phyloP scores from a whole-genome alignment of 2,329 filamentous ascomycete species.

The Periglandula ipomoeae region DNA sequence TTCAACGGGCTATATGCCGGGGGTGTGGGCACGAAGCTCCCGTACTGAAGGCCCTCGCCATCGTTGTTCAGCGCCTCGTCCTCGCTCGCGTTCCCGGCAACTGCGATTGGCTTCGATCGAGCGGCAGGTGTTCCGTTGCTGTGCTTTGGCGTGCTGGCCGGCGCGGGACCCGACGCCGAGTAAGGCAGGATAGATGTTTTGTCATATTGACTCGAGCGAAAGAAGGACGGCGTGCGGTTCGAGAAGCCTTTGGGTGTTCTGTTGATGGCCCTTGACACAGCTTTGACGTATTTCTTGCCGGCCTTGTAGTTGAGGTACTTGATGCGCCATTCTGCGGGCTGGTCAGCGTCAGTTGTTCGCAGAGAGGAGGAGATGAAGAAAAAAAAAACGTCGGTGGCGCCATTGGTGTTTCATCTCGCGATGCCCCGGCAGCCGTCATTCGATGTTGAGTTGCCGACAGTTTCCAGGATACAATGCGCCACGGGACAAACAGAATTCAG shows the following conservation, averaged over 20 bases:
- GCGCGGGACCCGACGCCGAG: neutral
- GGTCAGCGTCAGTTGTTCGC: slow-evolving; percentile 3
- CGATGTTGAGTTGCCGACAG: neutral
- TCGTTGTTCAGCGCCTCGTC: slow-evolving; percentile 15
- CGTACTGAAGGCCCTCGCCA: slow-evolving; percentile 36
- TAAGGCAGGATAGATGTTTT: slow-evolving; percentile 1
- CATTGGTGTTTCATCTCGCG: neutral
- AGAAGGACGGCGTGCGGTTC: slow-evolving; percentile 23
- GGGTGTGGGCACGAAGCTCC: slow-evolving; percentile 41
- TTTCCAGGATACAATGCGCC: neutral
- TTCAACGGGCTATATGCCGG: slow-evolving; percentile 19
- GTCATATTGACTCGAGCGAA: slow-evolving; percentile 14
- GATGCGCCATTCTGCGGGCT: slow-evolving; percentile 65
- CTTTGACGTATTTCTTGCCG: slow-evolving; percentile 90
- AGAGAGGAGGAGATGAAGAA: neutral
- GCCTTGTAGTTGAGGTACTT: slow-evolving; percentile 95
- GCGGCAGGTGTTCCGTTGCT: neutral
- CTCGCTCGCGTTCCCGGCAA: slow-evolving; percentile 2
- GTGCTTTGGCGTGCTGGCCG: neutral
- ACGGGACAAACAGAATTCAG: neutral
- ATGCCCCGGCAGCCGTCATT: neutral
- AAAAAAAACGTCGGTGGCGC: slow-evolving; percentile 1
- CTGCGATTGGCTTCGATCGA: slow-evolving; percentile 2
- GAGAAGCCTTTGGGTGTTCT: slow-evolving; percentile 38
- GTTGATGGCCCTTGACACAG: slow-evolving; percentile 63